phyloP scores from a whole-genome alignment of 495 filamentous ascomycete genomes.

The Hypoxylon intermedium region DNA sequence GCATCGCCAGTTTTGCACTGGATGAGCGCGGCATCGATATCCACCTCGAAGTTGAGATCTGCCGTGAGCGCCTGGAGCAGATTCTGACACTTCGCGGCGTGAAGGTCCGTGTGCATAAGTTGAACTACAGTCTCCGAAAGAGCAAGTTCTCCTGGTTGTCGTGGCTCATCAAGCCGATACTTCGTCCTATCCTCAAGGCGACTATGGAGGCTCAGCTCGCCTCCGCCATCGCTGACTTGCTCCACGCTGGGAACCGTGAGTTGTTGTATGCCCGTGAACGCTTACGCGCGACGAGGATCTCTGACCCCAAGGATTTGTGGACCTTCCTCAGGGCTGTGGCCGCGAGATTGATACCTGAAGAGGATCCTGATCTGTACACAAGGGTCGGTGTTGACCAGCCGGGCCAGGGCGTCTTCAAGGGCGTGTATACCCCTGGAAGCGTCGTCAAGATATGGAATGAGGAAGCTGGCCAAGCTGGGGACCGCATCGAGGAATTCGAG shows the following conservation, averaged over 20 bases:
- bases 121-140: slow-evolving; percentile 76
- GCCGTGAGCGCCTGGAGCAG: slow-evolving; percentile 73
- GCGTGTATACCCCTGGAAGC: slow-evolving; percentile 86
- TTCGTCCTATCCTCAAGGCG: slow-evolving; percentile 80
- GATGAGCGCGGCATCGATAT: slow-evolving; percentile 89
- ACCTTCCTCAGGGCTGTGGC: slow-evolving; percentile 85
- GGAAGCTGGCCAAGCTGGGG: slow-evolving; percentile 69
- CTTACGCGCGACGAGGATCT: slow-evolving; percentile 81
- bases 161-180: slow-evolving; percentile 85
- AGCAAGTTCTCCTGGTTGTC: slow-evolving; percentile 77
- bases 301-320: slow-evolving; percentile 76
- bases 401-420: slow-evolving; percentile 75
- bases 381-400: slow-evolving; percentile 70
- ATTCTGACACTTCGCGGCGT: slow-evolving; percentile 80
- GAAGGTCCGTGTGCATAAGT: slow-evolving; percentile 81
- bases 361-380: slow-evolving; percentile 76
- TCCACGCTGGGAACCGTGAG: slow-evolving; percentile 81
- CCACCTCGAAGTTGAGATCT: slow-evolving; percentile 80
- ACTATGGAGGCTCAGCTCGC: slow-evolving; percentile 81
- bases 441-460: slow-evolving; percentile 87
- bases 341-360: slow-evolving; percentile 70
- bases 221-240: slow-evolving; percentile 67
- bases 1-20: slow-evolving; percentile 82
- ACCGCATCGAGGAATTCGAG: slow-evolving; percentile 64
- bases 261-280: slow-evolving; percentile 85